phyloP scores from a whole-genome alignment of 306 rosid genomes.

The Ziziphus jujuba region DNA sequence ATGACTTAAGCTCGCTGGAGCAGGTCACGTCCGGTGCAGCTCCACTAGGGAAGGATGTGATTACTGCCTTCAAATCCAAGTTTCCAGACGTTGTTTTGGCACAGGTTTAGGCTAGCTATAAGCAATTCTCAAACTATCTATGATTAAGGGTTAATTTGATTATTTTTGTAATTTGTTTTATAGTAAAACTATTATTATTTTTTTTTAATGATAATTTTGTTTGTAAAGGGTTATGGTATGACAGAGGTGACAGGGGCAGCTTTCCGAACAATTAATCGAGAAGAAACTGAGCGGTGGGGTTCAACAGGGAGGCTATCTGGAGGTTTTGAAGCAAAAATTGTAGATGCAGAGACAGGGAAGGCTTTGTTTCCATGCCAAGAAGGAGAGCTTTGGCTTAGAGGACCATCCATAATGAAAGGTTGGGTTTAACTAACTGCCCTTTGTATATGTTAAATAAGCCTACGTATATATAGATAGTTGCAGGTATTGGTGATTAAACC shows the following conservation, averaged over 20 bases:
- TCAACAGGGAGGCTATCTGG: slow-evolving; percentile 40
- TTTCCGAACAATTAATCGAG: slow-evolving; percentile 15
- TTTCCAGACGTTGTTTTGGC: slow-evolving; percentile 17
- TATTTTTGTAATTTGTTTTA: too few relatives aligned
- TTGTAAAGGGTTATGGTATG: slow-evolving; percentile 51
- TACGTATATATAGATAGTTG: too few relatives aligned
- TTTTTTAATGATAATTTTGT: background rate
- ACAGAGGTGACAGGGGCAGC: slow-evolving; percentile 45
- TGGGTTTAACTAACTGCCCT: background rate
- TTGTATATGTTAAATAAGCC: background rate
- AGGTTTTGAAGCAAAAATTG: slow-evolving; percentile 45
- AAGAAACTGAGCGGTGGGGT: slow-evolving; percentile 29
- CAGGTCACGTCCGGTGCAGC: slow-evolving; percentile 39
- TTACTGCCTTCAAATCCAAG: slow-evolving; percentile 33
- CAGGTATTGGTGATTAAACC: too few relatives aligned
- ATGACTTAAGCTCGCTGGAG: slow-evolving; percentile 38
- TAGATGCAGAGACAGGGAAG: slow-evolving; percentile 40
- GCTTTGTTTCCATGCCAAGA: slow-evolving; percentile 38
- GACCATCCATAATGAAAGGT: slow-evolving; percentile 63
- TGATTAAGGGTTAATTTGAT: too few relatives aligned
- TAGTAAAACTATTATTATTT: too few relatives aligned
- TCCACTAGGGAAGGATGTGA: slow-evolving; percentile 37
- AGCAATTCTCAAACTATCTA: too few relatives aligned
- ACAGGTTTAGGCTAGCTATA: too few relatives aligned
- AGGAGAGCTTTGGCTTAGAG: slow-evolving; percentile 63